phyloP scores from a whole-genome alignment of 179 eudicot species.

The Beta macrorhiza region DNA sequence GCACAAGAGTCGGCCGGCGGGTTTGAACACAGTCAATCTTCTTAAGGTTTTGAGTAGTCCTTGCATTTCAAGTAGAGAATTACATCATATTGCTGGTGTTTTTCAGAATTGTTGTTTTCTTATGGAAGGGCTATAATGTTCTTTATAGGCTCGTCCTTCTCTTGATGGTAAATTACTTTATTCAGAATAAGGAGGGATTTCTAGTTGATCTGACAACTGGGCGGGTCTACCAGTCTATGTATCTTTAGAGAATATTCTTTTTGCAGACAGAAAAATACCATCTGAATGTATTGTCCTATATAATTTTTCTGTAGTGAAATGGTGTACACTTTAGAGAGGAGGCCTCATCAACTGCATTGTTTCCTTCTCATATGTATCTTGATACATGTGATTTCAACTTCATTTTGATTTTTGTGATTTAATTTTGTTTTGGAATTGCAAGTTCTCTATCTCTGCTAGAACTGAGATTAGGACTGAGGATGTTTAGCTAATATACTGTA shows the following conservation, averaged over 20 bases:
- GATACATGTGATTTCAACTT: not conserved
- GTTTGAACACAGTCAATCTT: constrained; percentile 94
- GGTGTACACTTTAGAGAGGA: not conserved
- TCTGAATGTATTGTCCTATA: not conserved
- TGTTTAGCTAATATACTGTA: not conserved
- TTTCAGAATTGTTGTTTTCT: not conserved
- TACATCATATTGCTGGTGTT: constrained; percentile 3
- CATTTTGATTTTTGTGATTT: not conserved
- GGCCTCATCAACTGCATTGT: not conserved
- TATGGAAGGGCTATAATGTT: not conserved
- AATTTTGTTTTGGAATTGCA: not conserved
- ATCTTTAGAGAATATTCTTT: not conserved
- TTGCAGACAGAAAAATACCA: not conserved
- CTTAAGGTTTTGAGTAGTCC: constrained; percentile 51
- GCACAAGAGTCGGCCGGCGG: constrained; percentile 83
- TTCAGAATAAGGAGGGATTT: not conserved
- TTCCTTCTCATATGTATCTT: not conserved
- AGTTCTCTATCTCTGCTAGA: not conserved
- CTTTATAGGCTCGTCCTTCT: not conserved
- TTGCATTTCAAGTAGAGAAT: not conserved
- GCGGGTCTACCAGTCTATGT: not conserved
- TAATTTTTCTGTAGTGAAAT: not conserved
- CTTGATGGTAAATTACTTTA: not conserved
- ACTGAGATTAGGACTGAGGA: not conserved
- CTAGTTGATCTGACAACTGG: not conserved